Percentiles rank a stretch among this genome's conserved stretches.
These are phyloP conservation scores for Leccinum imitatum DNA, from an alignment of 768 basidiomycete species.

Conservation along the genomic window DNA sequence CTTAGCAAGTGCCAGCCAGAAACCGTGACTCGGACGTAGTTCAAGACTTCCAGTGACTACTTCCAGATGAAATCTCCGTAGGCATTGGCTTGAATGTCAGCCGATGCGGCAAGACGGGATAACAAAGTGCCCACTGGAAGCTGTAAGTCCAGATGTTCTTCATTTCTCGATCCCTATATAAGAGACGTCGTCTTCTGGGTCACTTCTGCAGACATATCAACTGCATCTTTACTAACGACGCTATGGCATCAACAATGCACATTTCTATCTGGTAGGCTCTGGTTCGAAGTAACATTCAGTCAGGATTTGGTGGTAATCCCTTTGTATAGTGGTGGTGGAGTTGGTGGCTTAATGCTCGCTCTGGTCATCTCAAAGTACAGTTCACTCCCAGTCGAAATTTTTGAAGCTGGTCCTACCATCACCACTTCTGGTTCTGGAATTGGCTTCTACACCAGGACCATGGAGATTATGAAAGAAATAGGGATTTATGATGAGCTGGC, in stretches of 20 bases:
- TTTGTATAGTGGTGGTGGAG: slow-evolving; percentile 38
- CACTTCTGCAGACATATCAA: neutral
- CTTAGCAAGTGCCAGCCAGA: neutral
- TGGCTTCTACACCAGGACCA: slow-evolving; percentile 47
- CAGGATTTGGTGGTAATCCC: neutral
- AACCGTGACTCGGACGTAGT: neutral
- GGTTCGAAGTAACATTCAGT: neutral
- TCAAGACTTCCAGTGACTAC: neutral
- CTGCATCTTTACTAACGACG: neutral
- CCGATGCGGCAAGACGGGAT: neutral
- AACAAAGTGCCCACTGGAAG: neutral
- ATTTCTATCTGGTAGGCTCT: slow-evolving; percentile 19
- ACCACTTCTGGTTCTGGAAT: slow-evolving; percentile 49
- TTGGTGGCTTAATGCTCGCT: slow-evolving; percentile 37
- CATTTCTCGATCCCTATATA: neutral
- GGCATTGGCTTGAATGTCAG: neutral
- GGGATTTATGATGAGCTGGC: slow-evolving; percentile 39
- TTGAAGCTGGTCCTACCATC: slow-evolving; percentile 41
- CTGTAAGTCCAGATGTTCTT: neutral
- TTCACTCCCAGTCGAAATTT: slow-evolving; percentile 37
- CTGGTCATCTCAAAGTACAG: slow-evolving; percentile 28
- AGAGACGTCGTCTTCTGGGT: neutral
- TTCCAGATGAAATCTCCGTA: neutral
- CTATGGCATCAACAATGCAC: slow-evolving; percentile 12
- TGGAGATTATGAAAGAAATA: slow-evolving; percentile 39